Base-by-base conservation (phyloP, 2,329 filamentous ascomycete genomes). In the Aureobasidium melanogenum region DNA sequence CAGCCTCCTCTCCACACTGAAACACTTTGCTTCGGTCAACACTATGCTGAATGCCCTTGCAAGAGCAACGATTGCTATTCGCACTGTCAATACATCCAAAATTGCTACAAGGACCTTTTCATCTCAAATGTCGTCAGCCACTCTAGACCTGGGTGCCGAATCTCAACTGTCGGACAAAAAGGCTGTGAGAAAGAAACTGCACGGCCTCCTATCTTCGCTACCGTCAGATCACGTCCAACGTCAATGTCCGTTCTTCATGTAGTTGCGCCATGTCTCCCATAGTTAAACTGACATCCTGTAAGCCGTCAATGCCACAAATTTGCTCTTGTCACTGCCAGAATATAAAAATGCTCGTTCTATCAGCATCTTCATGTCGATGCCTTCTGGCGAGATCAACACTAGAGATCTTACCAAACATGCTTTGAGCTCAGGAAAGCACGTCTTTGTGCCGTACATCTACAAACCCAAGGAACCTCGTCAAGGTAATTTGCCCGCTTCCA, bases 301-400 rank as follows among this genome's bases (percentile, higher is more conserved):
- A 94, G 90, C 89, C 67, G 75, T 78, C 55, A 77, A 77, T 66
- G 85, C 89, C 24, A 87, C 86, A 66, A 80, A 84, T 59, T 77
- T 81, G 7, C 76, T 97, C 39, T 77, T 87, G 47, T 78, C 80
- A 12, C 83, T 92, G 68, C 80, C 83, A 55, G 88, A 91, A 60
- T 99, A 96, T 72, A 77, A 84, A 65, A 79, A 86, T 60, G 92
- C 94, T 44, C 82, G 79, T 63, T 82, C 84, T 58, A 84, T 99
- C 69, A 91, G 89, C 67, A 81, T 99, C 61, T 99, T 96, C 72
- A 80, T 99, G 17, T 94, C 93, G 12, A 99, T 99, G 94, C 91
- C 92, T 0, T 77, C 80, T 10, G 88, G 87, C 26, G 94, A 99
- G 76, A 83, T 96, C 28, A 89, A 91, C 67, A 99, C 94, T 1